Conservation (phyloP, 495 filamentous ascomycete species). For the Hypoxylon subgilvum region DNA sequence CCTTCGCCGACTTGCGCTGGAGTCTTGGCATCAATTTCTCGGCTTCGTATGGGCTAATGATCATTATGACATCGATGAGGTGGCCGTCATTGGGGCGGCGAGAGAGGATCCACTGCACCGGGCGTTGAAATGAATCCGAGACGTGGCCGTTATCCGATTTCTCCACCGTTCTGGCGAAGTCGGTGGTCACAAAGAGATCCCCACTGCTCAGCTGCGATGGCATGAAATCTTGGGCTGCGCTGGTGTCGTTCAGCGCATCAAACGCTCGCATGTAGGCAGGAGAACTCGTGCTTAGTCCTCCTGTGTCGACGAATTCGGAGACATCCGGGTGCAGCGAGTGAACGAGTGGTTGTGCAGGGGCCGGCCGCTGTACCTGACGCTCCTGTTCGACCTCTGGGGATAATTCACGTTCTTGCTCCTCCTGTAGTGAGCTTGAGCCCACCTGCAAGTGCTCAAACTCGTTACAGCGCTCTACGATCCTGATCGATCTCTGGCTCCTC, state of each 20-base stretch:
- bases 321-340: constrained; percentile 59
- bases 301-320: constrained; percentile 38
- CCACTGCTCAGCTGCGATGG: constrained; percentile 46
- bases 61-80: constrained; percentile 46
- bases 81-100: neutral
- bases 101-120: constrained; percentile 66
- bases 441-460: constrained; percentile 51
- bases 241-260: constrained; percentile 48
- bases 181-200: constrained; percentile 60
- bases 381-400: constrained; percentile 68
- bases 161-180: constrained; percentile 62
- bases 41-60: constrained; percentile 71
- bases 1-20: no score
- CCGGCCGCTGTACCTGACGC: constrained; percentile 58
- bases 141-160: neutral
- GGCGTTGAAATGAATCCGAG: constrained; percentile 61
- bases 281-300: constrained; percentile 8
- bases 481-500: constrained; percentile 12
- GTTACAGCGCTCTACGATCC: constrained; percentile 50
- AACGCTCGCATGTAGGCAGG: constrained; percentile 58
- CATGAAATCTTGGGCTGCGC: constrained; percentile 40
- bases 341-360: constrained; percentile 35
- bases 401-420: constrained; percentile 76
- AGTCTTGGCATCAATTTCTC: constrained; percentile 55
- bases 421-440: constrained; percentile 54